Evolutionary conservation across 129 eudicot species (phyloP).

Genomic region (Kitagawia praeruptora): DNA sequence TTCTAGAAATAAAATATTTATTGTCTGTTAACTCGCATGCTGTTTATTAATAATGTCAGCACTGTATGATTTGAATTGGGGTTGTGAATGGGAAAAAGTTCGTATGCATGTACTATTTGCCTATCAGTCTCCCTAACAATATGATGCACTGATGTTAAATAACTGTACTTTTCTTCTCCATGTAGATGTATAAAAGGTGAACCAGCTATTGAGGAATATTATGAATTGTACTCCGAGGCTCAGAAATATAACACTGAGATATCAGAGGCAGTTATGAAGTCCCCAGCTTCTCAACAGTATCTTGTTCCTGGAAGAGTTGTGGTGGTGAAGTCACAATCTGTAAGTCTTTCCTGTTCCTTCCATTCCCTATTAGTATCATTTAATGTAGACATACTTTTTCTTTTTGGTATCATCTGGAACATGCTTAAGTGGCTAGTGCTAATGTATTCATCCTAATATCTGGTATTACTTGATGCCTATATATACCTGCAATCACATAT

Average conservation of each 20-base stretch:
- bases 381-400: neutral
- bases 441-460: neutral
- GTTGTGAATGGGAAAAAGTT: neutral
- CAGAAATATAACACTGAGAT: conserved; percentile 56
- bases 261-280: conserved; percentile 62
- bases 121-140: neutral
- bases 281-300: conserved; percentile 49
- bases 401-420: neutral
- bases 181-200: conserved; percentile 97
- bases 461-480: neutral
- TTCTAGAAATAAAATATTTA: neutral
- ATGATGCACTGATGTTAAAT: neutral
- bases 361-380: neutral
- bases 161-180: conserved; percentile 3
- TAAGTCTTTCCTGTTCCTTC: conserved; percentile 18
- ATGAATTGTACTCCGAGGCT: conserved; percentile 71
- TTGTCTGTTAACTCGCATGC: neutral
- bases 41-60: neutral
- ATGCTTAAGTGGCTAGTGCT: neutral
- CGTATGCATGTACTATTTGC: neutral
- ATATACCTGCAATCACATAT: neutral
- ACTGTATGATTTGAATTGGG: neutral
- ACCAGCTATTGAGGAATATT: conserved; percentile 94
- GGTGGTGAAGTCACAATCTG: conserved; percentile 79
- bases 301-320: conserved; percentile 82